These are phyloP conservation scores for Tilletia walkeri DNA, from an alignment of 1,284 basidiomycete genomes.

Conservation along the genomic window DNA sequence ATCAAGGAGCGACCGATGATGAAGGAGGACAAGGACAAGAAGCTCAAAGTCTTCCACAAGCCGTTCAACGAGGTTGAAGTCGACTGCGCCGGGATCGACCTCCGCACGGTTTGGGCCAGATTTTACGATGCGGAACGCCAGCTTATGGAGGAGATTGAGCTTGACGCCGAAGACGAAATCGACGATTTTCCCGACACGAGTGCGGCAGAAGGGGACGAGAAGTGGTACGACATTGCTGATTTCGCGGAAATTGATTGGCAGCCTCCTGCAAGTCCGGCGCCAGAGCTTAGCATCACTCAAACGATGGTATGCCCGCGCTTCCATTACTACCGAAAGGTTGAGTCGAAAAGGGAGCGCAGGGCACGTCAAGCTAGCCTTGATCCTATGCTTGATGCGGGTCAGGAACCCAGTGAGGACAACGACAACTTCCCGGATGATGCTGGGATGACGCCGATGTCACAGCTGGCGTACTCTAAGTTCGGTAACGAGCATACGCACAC, in stretches of 20 bases:
- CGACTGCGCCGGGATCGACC: constrained; percentile 72
- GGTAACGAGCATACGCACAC: constrained; percentile 81
- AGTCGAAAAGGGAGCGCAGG: constrained; percentile 59
- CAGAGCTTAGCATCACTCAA: constrained; percentile 68
- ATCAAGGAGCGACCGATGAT: constrained; percentile 56
- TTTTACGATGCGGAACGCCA: constrained; percentile 50
- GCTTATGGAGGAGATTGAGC: constrained; percentile 37
- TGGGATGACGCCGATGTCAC: neutral
- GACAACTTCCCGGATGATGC: constrained; percentile 2
- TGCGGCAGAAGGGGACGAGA: neutral
- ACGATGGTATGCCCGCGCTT: constrained; percentile 77
- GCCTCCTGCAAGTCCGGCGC: constrained; percentile 59
- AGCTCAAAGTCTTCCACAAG: constrained; percentile 63
- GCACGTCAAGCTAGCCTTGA: constrained; percentile 45
- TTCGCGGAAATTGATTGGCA: constrained; percentile 77
- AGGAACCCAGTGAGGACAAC: neutral
- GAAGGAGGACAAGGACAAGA: constrained; percentile 17
- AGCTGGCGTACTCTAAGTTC: constrained; percentile 67
- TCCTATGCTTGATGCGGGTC: constrained; percentile 1
- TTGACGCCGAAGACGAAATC: constrained; percentile 42
- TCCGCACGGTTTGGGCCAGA: constrained; percentile 72
- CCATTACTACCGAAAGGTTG: constrained; percentile 65
- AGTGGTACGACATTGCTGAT: constrained; percentile 67
- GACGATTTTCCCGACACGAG: constrained; percentile 25
- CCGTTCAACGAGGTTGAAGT: constrained; percentile 91